A percentile compares a stretch with the other conserved stretches of the same genome.
These are phyloP conservation scores for Cryptosporidium viatorum DNA, from an alignment of 169 alveolate genomes.

Conservation along the genomic window DNA sequence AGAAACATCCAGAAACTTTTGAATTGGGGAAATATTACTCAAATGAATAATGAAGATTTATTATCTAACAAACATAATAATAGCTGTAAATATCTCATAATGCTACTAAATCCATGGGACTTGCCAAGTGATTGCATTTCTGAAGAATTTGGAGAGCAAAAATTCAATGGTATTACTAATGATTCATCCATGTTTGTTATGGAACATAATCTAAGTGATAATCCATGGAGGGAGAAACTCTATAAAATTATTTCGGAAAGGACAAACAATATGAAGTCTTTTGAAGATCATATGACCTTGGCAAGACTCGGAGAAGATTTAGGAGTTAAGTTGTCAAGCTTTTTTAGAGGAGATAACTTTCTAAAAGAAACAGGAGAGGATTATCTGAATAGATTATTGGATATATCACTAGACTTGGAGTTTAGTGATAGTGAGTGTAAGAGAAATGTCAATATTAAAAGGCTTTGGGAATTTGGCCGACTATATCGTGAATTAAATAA, in stretches of 20 bases:
- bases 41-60: background rate
- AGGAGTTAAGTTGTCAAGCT: background rate
- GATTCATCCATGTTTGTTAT: background rate
- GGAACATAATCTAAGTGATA: background rate
- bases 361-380: background rate
- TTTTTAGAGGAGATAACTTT: background rate
- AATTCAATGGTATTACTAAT: background rate
- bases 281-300: background rate
- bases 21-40: background rate
- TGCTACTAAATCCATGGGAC: conserved; percentile 29
- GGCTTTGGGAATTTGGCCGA: conserved; percentile 35
- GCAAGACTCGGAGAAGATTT: background rate
- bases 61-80: no score
- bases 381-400: background rate
- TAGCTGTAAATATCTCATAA: conserved; percentile 7
- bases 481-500: background rate
- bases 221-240: background rate
- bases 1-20: background rate
- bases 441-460: conserved; percentile 5
- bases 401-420: conserved; percentile 7
- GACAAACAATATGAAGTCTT: background rate
- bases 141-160: background rate
- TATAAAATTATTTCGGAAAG: background rate
- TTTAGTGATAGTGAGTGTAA: conserved; percentile 1
- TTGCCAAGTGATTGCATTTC: conserved; percentile 16